A percentile compares a stretch with the other conserved stretches of the same genome.
These are phyloP conservation scores for Apium graveolens DNA, from an alignment of 129 eudicot species.

Conservation along the genomic window DNA sequence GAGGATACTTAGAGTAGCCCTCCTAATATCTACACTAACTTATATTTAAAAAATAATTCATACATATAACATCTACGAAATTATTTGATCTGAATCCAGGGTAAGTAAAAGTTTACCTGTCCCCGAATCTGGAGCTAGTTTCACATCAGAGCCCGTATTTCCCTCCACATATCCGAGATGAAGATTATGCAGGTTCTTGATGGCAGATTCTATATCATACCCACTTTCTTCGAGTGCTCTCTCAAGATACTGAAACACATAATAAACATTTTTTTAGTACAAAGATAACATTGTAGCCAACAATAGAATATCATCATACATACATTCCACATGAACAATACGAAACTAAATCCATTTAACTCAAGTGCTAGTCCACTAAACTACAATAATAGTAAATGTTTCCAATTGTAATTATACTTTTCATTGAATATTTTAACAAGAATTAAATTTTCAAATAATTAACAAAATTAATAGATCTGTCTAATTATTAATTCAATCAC, in stretches of 20 bases:
- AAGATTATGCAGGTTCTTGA: constrained; percentile 61
- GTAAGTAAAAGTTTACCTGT: constrained; percentile 31
- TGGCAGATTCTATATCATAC: constrained; percentile 58
- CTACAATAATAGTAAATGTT: too few species aligned
- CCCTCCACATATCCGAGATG: constrained; percentile 42
- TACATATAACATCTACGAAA: background rate
- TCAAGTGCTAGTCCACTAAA: too few species aligned
- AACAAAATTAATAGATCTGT: background rate
- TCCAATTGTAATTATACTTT: too few species aligned
- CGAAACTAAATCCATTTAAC: background rate
- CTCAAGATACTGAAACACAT: constrained; percentile 47
- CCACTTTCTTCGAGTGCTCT: constrained; percentile 57
- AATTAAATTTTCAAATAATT: background rate
- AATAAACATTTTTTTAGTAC: background rate
- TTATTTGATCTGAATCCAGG: background rate
- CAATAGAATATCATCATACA: background rate
- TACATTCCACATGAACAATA: background rate
- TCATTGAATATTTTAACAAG: too few species aligned
- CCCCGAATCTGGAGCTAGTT: constrained; percentile 20
- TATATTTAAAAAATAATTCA: background rate
- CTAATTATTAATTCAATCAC: background rate
- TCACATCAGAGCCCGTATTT: constrained; percentile 22
- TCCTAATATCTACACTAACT: background rate
- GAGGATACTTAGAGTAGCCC: background rate
- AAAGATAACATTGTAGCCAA: background rate